phyloP scores from a whole-genome alignment of 2,329 filamentous ascomycete genomes.

The Ophiocordyceps sinensis region DNA sequence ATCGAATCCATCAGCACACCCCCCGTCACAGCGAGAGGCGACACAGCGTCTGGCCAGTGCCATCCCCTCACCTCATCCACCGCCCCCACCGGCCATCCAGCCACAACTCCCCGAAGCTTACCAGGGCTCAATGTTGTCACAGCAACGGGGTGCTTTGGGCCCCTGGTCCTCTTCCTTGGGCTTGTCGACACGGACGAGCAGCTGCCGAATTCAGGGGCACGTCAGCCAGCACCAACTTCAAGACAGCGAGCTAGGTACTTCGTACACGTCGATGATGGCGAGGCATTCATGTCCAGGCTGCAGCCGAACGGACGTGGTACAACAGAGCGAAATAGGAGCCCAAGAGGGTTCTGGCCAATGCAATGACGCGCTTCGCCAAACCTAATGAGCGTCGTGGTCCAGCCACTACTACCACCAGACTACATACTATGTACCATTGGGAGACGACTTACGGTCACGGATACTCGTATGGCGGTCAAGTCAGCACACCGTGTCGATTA shows the following conservation, averaged over 20 bases:
- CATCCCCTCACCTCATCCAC: background rate
- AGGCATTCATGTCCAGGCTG: background rate
- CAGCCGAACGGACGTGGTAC: background rate
- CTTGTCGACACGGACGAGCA: background rate
- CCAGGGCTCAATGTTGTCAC: constrained; percentile 10
- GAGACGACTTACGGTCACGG: background rate
- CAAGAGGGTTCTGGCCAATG: background rate
- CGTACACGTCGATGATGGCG: background rate
- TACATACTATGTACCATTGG: no score
- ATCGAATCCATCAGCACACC: background rate
- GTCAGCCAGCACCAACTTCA: background rate
- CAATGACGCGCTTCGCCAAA: background rate
- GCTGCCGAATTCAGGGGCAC: background rate
- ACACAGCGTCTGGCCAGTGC: background rate
- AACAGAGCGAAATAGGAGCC: background rate
- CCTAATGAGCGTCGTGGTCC: constrained; percentile 1
- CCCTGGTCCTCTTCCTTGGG: background rate
- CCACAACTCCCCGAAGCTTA: background rate
- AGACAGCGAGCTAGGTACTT: no score
- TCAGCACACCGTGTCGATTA: constrained; percentile 1
- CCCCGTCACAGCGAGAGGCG: background rate
- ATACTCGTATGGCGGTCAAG: no score
- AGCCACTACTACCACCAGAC: no score
- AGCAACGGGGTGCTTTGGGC: constrained; percentile 8
- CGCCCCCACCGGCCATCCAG: constrained; percentile 5